A percentile compares a stretch with the other conserved stretches of the same genome.
Evolutionary conservation across 352 stramenopile genomes (phyloP).

Genomic region (Pythium guiyangense): DNA sequence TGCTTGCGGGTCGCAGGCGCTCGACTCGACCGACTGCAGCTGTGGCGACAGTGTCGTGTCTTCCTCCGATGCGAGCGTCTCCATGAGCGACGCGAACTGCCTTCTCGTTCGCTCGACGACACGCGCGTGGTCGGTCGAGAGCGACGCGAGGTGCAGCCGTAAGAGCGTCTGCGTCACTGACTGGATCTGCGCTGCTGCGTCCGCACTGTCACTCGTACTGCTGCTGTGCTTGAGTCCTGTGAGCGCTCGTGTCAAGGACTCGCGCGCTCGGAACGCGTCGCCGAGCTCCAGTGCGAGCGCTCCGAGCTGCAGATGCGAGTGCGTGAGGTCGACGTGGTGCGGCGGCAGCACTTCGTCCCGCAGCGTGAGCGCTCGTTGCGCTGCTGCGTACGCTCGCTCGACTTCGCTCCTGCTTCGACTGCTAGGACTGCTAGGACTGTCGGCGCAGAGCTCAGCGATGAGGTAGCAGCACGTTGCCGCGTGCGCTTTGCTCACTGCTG

Average conservation of each 20-base stretch:
- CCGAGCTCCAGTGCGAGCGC: constrained; percentile 29
- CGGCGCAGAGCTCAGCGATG: constrained; percentile 19
- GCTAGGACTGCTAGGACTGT: constrained; percentile 1
- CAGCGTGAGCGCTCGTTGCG: constrained; percentile 28
- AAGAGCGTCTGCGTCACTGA: constrained; percentile 38
- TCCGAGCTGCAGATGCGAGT: constrained; percentile 46
- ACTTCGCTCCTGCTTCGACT: constrained; percentile 12
- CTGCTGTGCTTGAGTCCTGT: constrained; percentile 21
- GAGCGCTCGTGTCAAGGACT: constrained; percentile 42
- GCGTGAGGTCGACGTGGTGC: constrained; percentile 27
- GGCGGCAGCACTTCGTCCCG: constrained; percentile 25
- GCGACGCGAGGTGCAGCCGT: constrained; percentile 27
- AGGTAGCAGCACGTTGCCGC: constrained; percentile 35
- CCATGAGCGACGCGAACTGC: constrained; percentile 20
- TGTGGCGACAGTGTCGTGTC: neutral
- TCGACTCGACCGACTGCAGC: no score
- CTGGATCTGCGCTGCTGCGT: constrained; percentile 25
- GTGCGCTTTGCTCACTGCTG: constrained; percentile 17
- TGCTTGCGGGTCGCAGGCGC: no score
- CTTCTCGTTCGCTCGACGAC: constrained; percentile 37
- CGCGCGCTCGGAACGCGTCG: constrained; percentile 50
- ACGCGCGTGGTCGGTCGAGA: constrained; percentile 28
- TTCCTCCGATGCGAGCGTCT: constrained; percentile 16
- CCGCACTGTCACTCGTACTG: constrained; percentile 9
- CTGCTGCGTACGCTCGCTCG: constrained; percentile 41